These are phyloP conservation scores for Cladosporium sp. DNA, from an alignment of 2,329 filamentous ascomycete genomes.

Conservation along the genomic window DNA sequence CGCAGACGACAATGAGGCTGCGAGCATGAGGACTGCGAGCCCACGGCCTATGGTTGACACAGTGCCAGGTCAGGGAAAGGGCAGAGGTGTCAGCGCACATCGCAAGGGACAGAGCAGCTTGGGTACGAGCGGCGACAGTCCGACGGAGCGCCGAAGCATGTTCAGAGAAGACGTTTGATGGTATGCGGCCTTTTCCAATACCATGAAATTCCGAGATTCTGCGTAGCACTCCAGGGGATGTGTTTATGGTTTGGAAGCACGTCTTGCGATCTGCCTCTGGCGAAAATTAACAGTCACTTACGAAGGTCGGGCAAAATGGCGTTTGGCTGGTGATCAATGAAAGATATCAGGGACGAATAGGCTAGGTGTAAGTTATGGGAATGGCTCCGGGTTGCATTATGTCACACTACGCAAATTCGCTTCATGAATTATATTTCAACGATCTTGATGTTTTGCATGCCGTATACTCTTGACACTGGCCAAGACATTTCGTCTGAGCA, in stretches of 20 bases:
- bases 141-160: slow-evolving; percentile 64
- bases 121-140: slow-evolving; percentile 45
- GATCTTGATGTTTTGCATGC: neutral
- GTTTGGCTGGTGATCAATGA: neutral
- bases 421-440: neutral
- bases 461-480: no score
- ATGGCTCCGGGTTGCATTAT: neutral
- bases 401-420: neutral
- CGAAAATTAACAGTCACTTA: neutral
- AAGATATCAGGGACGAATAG: neutral
- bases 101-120: slow-evolving; percentile 34
- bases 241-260: no score
- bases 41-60: slow-evolving; percentile 61
- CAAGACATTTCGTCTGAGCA: neutral
- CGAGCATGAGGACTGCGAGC: slow-evolving; percentile 66
- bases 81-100: slow-evolving; percentile 36
- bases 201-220: no score
- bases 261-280: no score
- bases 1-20: slow-evolving; percentile 61
- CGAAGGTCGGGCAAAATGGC: neutral
- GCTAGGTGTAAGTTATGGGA: neutral
- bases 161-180: slow-evolving; percentile 61
- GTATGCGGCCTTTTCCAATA: no score
- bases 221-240: no score
- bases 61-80: slow-evolving; percentile 43